These are phyloP conservation scores for Aspergillus sp. DNA, from an alignment of 2,329 filamentous ascomycete species.

Conservation along the genomic window DNA sequence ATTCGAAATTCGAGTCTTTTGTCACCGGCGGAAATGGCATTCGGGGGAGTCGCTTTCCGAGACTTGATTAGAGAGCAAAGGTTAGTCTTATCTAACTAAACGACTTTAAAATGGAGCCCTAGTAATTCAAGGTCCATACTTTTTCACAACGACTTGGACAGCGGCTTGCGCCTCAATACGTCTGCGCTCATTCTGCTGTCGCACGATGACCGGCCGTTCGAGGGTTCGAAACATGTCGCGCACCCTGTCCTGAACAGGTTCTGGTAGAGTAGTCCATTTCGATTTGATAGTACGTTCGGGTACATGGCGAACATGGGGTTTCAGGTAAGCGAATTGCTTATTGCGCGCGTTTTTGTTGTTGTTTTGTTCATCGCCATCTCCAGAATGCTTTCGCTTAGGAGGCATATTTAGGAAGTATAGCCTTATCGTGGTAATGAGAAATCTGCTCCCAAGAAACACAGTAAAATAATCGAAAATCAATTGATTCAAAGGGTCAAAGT, in stretches of 20 bases:
- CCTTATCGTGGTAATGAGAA: no score
- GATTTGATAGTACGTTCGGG: constrained; percentile 40
- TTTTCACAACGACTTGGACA: constrained; percentile 36
- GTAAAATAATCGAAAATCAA: no score
- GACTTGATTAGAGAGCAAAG: constrained; percentile 14
- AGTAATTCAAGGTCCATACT: constrained; percentile 25
- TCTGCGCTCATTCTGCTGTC: constrained; percentile 38
- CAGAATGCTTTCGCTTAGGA: constrained; percentile 24
- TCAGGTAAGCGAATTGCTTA: constrained; percentile 35
- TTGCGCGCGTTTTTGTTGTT: constrained; percentile 10
- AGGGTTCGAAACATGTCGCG: constrained; percentile 37
- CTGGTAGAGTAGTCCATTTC: constrained; percentile 42
- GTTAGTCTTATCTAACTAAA: neutral
- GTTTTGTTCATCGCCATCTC: constrained; percentile 12
- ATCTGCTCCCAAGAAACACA: no score
- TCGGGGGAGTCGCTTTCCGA: constrained; percentile 37
- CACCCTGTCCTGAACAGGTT: constrained; percentile 38
- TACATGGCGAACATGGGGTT: constrained; percentile 37
- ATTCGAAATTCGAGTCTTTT: constrained; percentile 40
- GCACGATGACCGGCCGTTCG: constrained; percentile 39
- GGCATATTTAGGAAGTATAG: constrained; percentile 11
- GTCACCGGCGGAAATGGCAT: constrained; percentile 43
- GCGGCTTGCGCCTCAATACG: constrained; percentile 39
- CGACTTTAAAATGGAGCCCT: neutral
- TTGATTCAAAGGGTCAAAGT: no score